Conservation (phyloP, 148 eudicot species). For the Vaccinium darrowii region DNA sequence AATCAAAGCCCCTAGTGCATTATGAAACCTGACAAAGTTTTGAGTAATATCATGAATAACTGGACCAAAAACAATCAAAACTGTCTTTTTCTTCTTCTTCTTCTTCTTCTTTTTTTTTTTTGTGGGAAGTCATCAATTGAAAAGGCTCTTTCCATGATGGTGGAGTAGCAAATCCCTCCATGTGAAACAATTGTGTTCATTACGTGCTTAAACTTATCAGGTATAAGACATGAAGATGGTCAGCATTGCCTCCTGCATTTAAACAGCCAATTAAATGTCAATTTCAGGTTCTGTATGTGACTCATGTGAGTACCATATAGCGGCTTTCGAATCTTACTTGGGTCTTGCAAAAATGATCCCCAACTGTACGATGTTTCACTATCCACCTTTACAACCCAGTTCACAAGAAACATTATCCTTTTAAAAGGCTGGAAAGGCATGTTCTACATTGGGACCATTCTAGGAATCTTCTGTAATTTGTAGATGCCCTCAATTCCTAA, state of each 20-base stretch:
- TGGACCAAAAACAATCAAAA: neutral
- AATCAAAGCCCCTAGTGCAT: conserved; percentile 79
- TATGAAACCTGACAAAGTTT: conserved; percentile 59
- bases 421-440: neutral
- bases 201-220: neutral
- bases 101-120: no score
- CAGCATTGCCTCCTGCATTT: no score
- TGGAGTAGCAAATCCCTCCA: conserved; percentile 5
- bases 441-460: neutral
- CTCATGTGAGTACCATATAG: neutral
- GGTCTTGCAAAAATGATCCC: neutral
- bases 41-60: neutral
- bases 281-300: neutral
- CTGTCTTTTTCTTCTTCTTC: no score
- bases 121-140: neutral
- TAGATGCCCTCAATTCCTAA: neutral
- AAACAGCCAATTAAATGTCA: neutral
- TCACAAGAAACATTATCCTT: neutral
- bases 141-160: neutral
- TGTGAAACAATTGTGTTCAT: neutral
- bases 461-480: neutral
- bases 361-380: neutral
- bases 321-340: no score
- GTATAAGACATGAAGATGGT: neutral
- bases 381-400: neutral